Base-by-base conservation (phyloP, 345 rosid species). In the Toxicodendron radicans region DNA sequence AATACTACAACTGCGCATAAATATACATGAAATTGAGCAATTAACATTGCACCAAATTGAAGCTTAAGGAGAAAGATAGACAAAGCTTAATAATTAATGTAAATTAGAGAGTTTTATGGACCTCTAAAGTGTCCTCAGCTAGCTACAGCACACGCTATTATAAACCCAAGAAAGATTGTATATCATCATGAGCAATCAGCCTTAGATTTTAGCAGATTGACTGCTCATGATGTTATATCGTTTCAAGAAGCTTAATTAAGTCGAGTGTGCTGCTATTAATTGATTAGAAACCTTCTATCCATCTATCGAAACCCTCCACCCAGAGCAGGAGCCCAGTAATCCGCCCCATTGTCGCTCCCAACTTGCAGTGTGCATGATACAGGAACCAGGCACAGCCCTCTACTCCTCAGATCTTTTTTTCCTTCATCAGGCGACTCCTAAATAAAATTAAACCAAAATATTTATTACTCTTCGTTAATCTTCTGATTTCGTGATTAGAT, bases 121-220 rank as follows among this genome's bases (percentile, higher is more conserved):
- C 24, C 63, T 66, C 67, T 58, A 57, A 30, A 46, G 38, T 46
- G 38, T 46, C 20, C 46, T 60, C 43, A 32, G 48, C 65, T 32
- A 43, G 48, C n/a, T 62, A 54, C 57, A 49, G 66, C 67, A 67
- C 66, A 68, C 63, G 30, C 30, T 27, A 56, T 57, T 9, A 16
- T 70, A 18, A 43, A 45, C 57, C 48, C 18, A 49, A 41, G 72
- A 69, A 73, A 43, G 27, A 76, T 73, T 85, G 87, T 87, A 95
- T 95, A 95, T 89, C 99, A 96, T 96, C 99, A 92, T 85, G 96
- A 96, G 99, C 97, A 96, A 90, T 93, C 98, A 96, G 92, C 95
- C 98, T 92, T 93, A 32, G 79, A 83, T 53, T 82, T 83, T 73
- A 83, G 92, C 89, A 90, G 97, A 86, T 85, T 95, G 99, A 85